A percentile compares a stretch with the other conserved stretches of the same genome.
phyloP scores from a whole-genome alignment of 352 stramenopile species.

The Phytophthora brassicae region DNA sequence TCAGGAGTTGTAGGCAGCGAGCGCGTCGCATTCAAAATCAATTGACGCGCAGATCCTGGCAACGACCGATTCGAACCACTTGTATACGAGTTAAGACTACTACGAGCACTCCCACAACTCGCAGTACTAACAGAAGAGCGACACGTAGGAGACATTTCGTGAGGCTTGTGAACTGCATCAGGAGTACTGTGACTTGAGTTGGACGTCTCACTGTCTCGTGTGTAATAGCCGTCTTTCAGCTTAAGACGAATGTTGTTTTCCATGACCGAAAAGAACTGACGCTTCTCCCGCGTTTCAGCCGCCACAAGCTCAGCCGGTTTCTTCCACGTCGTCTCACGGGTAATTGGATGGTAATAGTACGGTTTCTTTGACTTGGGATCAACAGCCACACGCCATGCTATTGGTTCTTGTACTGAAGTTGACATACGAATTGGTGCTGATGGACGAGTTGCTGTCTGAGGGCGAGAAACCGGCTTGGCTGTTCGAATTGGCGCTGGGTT shows the following conservation, averaged over 20 bases:
- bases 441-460: background rate
- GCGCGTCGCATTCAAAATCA: slow-evolving; percentile 31
- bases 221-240: slow-evolving; percentile 63
- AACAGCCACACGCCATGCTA: slow-evolving; percentile 78
- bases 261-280: slow-evolving; percentile 95
- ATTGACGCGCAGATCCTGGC: slow-evolving; percentile 28
- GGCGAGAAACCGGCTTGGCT: background rate
- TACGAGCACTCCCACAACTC: slow-evolving; percentile 37
- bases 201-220: slow-evolving; percentile 39
- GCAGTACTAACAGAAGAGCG: slow-evolving; percentile 42
- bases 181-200: slow-evolving; percentile 29
- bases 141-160: slow-evolving; percentile 36
- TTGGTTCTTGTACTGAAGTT: slow-evolving; percentile 12
- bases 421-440: background rate
- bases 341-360: slow-evolving; percentile 98
- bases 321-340: slow-evolving; percentile 97
- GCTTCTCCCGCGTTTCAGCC: slow-evolving; percentile 78
- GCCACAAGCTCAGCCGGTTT: slow-evolving; percentile 87
- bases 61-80: slow-evolving; percentile 29
- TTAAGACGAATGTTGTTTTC: slow-evolving; percentile 95
- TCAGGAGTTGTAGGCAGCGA: slow-evolving; percentile 62
- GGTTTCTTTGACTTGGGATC: slow-evolving; percentile 86
- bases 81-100: slow-evolving; percentile 32
- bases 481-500: slow-evolving; percentile 12
- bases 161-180: slow-evolving; percentile 24